A percentile compares a stretch with the other conserved stretches of the same genome.
Conservation (phyloP, 106 monocot genomes). For the Chionographis japonica region DNA sequence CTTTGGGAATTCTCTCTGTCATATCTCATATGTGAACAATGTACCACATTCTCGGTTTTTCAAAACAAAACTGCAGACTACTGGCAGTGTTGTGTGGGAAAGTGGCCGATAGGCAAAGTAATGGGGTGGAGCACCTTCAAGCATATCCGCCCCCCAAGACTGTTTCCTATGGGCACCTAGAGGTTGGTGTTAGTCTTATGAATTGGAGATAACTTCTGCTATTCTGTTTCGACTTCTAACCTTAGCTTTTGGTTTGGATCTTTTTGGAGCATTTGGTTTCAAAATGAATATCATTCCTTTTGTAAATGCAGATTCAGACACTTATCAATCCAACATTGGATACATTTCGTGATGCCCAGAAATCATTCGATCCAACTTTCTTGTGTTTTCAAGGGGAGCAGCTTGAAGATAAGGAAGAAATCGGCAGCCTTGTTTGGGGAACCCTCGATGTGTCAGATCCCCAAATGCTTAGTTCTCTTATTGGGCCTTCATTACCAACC, state of each 20-base stretch:
- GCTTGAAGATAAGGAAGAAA: constrained; percentile 45
- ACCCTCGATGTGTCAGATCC: constrained; percentile 33
- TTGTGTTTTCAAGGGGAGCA: constrained; percentile 60
- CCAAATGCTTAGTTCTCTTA: constrained; percentile 26
- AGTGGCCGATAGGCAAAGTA: constrained; percentile 7
- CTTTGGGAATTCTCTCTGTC: too few relatives aligned
- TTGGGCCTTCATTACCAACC: constrained; percentile 40
- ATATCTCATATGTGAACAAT: too few relatives aligned
- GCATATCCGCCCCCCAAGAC: constrained; percentile 49
- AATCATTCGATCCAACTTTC: constrained; percentile 33
- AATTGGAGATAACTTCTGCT: too few relatives aligned
- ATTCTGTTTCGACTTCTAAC: not conserved
- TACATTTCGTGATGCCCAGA: constrained; percentile 35
- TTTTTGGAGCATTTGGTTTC: not conserved
- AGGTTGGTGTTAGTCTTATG: constrained; percentile 22
- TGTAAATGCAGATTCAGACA: constrained; percentile 37
- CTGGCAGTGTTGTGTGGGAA: constrained; percentile 55
- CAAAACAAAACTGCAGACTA: constrained; percentile 23
- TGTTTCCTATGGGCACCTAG: constrained; percentile 46
- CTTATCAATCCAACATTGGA: constrained; percentile 53
- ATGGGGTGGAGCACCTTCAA: not conserved
- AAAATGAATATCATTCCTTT: not conserved
- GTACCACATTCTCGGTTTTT: too few relatives aligned
- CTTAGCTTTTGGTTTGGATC: not conserved
- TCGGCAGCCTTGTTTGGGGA: constrained; percentile 50